A percentile compares a stretch with the other conserved stretches of the same genome.
These are phyloP conservation scores for Hamigera avellanea DNA, from an alignment of 495 filamentous ascomycete species.

Conservation along the genomic window DNA sequence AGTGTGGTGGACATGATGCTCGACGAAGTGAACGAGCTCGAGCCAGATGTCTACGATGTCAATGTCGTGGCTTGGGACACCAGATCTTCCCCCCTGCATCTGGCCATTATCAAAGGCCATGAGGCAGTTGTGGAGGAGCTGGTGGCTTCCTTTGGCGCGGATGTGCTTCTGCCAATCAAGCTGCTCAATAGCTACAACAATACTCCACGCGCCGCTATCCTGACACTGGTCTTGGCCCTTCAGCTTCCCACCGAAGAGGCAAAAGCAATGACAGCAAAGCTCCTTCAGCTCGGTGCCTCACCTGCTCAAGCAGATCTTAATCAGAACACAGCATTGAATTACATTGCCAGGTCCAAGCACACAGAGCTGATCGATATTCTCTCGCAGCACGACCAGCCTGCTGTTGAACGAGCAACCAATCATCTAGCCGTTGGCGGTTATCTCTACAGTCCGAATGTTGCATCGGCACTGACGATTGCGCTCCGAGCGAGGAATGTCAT, in stretches of 20 bases:
- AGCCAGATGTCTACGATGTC: constrained; percentile 69
- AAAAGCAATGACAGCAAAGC: constrained; percentile 42
- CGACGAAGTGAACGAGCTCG: constrained; percentile 46
- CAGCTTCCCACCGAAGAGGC: constrained; percentile 43
- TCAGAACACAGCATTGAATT: constrained; percentile 51
- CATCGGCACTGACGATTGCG: constrained; percentile 33
- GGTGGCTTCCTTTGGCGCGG: constrained; percentile 62
- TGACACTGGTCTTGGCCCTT: constrained; percentile 53
- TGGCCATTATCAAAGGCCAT: constrained; percentile 64
- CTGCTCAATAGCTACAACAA: constrained; percentile 33
- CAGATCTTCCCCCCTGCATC: constrained; percentile 56
- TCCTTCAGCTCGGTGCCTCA: constrained; percentile 61
- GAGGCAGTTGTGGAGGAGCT: constrained; percentile 53
- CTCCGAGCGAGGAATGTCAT: constrained; percentile 21
- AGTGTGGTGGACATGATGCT: constrained; percentile 13
- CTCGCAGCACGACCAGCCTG: constrained; percentile 46
- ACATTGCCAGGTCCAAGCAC: constrained; percentile 27
- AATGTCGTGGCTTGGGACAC: constrained; percentile 68
- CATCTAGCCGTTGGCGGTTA: constrained; percentile 30
- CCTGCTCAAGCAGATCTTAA: constrained; percentile 57
- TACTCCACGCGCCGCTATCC: constrained; percentile 40
- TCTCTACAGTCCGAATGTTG: constrained; percentile 6
- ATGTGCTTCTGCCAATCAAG: constrained; percentile 61
- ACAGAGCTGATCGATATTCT: constrained; percentile 45
- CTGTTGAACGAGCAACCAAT: constrained; percentile 50